Evolutionary conservation across 129 eudicot genomes (phyloP).

Genomic region (Daucus carota): DNA sequence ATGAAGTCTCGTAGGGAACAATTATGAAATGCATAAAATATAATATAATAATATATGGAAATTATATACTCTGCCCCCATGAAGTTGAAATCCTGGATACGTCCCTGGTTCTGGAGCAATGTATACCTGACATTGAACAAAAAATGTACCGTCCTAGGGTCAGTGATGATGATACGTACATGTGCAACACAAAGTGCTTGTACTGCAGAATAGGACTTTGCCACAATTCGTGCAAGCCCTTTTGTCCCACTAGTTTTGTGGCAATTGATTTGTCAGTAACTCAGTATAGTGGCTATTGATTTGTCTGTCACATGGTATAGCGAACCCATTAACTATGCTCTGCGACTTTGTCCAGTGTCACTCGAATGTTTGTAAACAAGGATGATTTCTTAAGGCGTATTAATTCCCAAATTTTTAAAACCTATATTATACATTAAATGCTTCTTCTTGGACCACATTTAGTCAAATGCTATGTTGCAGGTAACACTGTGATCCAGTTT

Average conservation of each 20-base stretch:
- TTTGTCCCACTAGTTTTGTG: background rate
- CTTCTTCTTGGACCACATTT: background rate
- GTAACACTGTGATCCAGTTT: background rate
- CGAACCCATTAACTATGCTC: background rate
- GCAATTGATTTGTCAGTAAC: too few species aligned
- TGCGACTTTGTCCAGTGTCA: background rate
- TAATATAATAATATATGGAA: too few species aligned
- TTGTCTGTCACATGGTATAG: background rate
- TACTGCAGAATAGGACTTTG: background rate
- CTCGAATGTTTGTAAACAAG: background rate
- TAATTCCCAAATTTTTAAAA: background rate
- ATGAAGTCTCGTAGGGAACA: too few species aligned
- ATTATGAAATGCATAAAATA: too few species aligned
- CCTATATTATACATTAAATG: background rate
- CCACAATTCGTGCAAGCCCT: background rate
- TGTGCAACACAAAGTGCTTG: background rate
- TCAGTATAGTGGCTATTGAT: background rate
- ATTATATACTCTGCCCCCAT: too few species aligned
- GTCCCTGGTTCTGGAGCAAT: too few species aligned
- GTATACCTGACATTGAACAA: background rate
- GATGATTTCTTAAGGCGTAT: background rate
- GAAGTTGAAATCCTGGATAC: too few species aligned
- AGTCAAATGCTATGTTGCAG: background rate
- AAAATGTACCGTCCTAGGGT: background rate
- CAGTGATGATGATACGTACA: background rate